These are phyloP conservation scores for Leccinum rimulosum DNA, from an alignment of 768 basidiomycete genomes.

Conservation along the genomic window DNA sequence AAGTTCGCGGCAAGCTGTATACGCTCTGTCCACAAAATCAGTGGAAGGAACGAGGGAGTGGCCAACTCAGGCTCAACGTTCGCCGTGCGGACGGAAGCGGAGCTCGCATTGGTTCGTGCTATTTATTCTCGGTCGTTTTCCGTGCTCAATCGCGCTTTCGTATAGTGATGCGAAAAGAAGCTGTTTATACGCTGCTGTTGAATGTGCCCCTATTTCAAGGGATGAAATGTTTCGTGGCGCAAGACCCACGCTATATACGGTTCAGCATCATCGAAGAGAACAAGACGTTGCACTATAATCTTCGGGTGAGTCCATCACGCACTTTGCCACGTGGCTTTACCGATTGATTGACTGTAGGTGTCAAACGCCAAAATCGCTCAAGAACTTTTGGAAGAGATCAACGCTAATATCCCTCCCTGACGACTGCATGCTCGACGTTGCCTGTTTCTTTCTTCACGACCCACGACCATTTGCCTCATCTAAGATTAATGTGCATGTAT, in stretches of 20 bases:
- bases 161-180: constrained; percentile 84
- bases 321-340: neutral
- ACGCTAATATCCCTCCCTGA: constrained; percentile 39
- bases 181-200: constrained; percentile 69
- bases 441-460: constrained; percentile 11
- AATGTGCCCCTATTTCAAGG: constrained; percentile 77
- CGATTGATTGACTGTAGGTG: constrained; percentile 40
- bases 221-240: constrained; percentile 69
- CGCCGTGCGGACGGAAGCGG: constrained; percentile 58
- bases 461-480: constrained; percentile 26
- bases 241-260: constrained; percentile 76
- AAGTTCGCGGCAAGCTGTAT: constrained; percentile 77
- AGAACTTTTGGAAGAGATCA: constrained; percentile 59
- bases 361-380: constrained; percentile 68
- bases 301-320: constrained; percentile 50
- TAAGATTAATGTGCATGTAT: constrained; percentile 35
- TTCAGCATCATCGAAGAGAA: constrained; percentile 70
- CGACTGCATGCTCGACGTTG: constrained; percentile 8
- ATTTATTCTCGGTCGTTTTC: neutral
- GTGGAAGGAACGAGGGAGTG: constrained; percentile 81
- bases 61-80: constrained; percentile 69
- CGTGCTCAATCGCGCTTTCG: constrained; percentile 9
- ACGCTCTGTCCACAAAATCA: constrained; percentile 51
- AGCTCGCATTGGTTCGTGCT: constrained; percentile 58
- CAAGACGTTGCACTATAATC: constrained; percentile 65